Base-by-base conservation (phyloP, 148 eudicot genomes). In the Pouteria glomerata region DNA sequence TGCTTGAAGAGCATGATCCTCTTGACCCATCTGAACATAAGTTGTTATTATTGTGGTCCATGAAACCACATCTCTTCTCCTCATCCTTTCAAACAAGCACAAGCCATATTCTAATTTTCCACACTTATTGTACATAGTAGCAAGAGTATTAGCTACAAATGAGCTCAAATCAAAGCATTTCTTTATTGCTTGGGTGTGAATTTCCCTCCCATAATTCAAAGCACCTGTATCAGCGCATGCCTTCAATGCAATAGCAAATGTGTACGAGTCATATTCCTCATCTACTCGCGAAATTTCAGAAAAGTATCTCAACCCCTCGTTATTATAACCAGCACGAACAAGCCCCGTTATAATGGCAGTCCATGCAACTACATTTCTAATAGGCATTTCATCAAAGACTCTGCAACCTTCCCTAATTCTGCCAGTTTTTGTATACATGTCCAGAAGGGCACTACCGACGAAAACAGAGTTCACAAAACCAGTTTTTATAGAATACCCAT, bases 361-460 rank as follows among this genome's bases (percentile, higher is more conserved):
- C 98, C 98, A 93, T 10, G 95, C 85, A 61, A 90, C 95, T 10
- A 89, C 95, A 84, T 93, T 93, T 65, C 90, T 90, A 51, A 80
- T 80, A 1, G 95, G 95, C 95, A 93, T 89, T 78, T 89, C 89
- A 64, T 83, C 86, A 68, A 93, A 93, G 45, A 89, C 82, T 76
- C 57, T 76, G 81, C 98, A 85, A 52, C 91, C 88, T 73, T 87
- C 92, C 15, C 39, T 69, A 69, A 87, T 63, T 57, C 76, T 81
- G 14, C 92, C 85, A 0, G 69, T 79, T 75, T 93, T 90, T 61
- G 81, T 83, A 71, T 93, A 93, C 98, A 93, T 93, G 62, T 93
- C 97, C 71, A 93, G 68, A 31, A 93, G 79, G 10, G 98, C 73
- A 79, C 95, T 93, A 45, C 98, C 97, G 10, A 90, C 98, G 66